Base-by-base conservation (phyloP, 805 yeast species). In the Candida tammaniensis region DNA sequence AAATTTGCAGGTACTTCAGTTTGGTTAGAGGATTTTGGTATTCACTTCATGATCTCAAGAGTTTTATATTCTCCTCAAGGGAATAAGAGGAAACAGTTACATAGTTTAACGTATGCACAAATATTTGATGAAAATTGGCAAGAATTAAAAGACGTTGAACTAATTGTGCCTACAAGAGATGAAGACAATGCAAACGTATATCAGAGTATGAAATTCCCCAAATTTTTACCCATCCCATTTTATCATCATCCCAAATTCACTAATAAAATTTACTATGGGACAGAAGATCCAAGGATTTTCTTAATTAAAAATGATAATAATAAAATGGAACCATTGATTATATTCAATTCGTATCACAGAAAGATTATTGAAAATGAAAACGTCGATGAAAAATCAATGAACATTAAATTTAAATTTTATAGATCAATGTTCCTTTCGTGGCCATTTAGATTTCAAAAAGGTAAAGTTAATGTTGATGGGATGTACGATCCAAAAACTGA, bases 1-100 rank as follows among this genome's bases (percentile, higher is more conserved):
- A 58, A 64, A 33, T 68, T 71, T 38, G 70, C 76, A 7, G 77
- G 77, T 2, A 65, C 76, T 3, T 62, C 75, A 1, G 73, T 73
- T 12, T 75, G 78, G 77, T 48, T 76, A 16, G 68, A 66, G 23
- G 64, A 65, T 16, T 71, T 70, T 42, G 71, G 73, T 22, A 64
- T 71, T 14, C 77, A 73, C 51, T 51, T 70, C 40, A 58, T 71
- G 57, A 67, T 66, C 11, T 64, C 74, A 12, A 52, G 78, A 36
- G 49, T 72, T 9, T 49, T 62, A 12, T 73, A 70, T 48, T 49
- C 60, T 18, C 52, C 52, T 3, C 30, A 25, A 17, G 55, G 55
- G 3, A 43, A 45, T 8, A 57, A 62, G 39, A 54, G 52, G 33
- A 49, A 57, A 31, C 72, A 74, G 1, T 44, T 63, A 14, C 48